A percentile compares a stretch with the other conserved stretches of the same genome.
Conservation (phyloP, 2,329 filamentous ascomycete species). For the Colletotrichum sp. region DNA sequence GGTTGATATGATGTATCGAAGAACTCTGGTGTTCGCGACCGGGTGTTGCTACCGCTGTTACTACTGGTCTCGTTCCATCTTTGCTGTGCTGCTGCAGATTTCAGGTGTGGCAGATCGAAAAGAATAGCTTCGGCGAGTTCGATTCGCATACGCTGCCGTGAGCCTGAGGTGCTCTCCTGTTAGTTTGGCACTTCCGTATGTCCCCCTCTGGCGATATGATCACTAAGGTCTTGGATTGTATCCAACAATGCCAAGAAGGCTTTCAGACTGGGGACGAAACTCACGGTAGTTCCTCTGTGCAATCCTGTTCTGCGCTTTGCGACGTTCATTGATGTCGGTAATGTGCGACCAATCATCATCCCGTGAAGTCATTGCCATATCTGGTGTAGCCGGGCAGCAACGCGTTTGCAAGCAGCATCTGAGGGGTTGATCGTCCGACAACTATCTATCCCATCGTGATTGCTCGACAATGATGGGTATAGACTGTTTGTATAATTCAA, state of each 20-base stretch:
- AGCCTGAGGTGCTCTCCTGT: not conserved
- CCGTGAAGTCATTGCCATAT: not conserved
- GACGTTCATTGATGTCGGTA: constrained; percentile 25
- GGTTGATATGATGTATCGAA: not conserved
- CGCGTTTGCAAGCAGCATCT: not conserved
- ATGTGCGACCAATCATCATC: constrained; percentile 37
- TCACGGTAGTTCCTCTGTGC: constrained; percentile 8
- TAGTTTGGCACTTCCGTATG: not conserved
- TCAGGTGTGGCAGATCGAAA: not conserved
- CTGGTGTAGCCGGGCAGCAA: not conserved
- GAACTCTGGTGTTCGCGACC: not conserved
- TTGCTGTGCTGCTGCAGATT: not conserved
- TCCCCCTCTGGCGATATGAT: not conserved
- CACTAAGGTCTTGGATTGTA: too few relatives aligned
- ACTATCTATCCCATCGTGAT: not conserved
- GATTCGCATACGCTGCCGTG: not conserved
- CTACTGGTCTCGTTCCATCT: not conserved
- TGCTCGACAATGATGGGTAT: not conserved
- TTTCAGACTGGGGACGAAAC: not conserved
- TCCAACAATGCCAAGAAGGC: rapidly evolving
- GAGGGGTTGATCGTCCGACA: not conserved
- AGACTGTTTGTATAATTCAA: not conserved
- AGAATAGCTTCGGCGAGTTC: not conserved
- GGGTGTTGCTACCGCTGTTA: not conserved
- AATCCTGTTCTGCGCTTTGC: constrained; percentile 3